phyloP scores from a whole-genome alignment of 2,329 filamentous ascomycete genomes.

The Sporothrix humicola region DNA sequence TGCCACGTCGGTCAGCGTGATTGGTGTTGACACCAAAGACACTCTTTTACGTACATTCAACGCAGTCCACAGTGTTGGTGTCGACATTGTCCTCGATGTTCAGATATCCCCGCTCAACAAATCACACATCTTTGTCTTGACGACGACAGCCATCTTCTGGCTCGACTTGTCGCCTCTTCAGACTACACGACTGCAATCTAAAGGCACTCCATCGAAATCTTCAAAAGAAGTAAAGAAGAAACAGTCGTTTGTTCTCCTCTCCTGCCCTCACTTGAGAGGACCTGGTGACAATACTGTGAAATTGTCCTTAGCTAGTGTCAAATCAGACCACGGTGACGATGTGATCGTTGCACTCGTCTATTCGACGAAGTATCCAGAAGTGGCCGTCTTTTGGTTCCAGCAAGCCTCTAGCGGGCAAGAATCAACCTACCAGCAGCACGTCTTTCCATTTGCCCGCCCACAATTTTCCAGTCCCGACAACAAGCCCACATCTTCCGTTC shows the following conservation, averaged over 20 bases:
- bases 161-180: conserved; percentile 47
- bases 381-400: conserved; percentile 42
- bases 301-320: conserved; percentile 46
- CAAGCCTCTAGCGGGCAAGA: conserved; percentile 30
- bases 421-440: conserved; percentile 39
- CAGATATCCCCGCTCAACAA: conserved; percentile 54
- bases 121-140: conserved; percentile 64
- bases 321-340: conserved; percentile 20
- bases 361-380: conserved; percentile 39
- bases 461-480: neutral
- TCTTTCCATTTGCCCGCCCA: neutral
- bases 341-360: conserved; percentile 41
- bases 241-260: conserved; percentile 47
- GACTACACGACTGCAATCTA: neutral
- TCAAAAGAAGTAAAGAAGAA: neutral
- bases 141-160: conserved; percentile 57
- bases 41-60: conserved; percentile 35
- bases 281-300: conserved; percentile 48
- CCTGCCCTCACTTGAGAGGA: conserved; percentile 53
- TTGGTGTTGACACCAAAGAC: conserved; percentile 39
- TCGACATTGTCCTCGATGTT: conserved; percentile 61
- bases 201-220: neutral
- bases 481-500: neutral
- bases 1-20: conserved; percentile 41
- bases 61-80: conserved; percentile 41